A percentile compares a stretch with the other conserved stretches of the same genome.
These are phyloP conservation scores for Lactarius quietus DNA, from an alignment of 768 basidiomycete species.

Conservation along the genomic window DNA sequence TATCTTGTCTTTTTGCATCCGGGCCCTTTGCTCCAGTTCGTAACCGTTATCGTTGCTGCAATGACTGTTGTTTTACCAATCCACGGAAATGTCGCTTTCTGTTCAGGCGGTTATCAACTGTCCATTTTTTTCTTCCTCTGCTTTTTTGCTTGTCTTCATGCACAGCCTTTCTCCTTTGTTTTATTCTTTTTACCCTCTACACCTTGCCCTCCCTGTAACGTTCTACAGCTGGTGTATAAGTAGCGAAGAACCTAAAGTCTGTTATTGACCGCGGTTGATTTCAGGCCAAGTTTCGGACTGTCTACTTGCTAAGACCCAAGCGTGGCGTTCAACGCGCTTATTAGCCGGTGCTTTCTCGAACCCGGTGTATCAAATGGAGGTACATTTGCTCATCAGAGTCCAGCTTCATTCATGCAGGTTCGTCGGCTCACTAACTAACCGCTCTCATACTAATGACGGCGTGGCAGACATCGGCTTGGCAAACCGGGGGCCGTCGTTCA, in stretches of 20 bases:
- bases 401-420: not conserved
- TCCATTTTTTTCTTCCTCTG: conserved; percentile 1
- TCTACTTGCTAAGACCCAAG: conserved; percentile 4
- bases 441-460: not conserved
- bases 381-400: not conserved
- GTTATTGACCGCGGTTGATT: not conserved
- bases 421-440: not conserved
- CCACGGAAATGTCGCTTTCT: conserved; percentile 14
- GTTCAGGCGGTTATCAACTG: conserved; percentile 3
- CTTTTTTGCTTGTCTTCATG: conserved; percentile 10
- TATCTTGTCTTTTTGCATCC: not conserved
- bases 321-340: not conserved
- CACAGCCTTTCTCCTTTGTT: not conserved
- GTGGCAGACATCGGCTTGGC: not conserved
- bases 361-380: not conserved
- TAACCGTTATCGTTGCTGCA: conserved; percentile 9
- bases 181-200: not conserved
- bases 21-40: not conserved
- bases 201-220: conserved; percentile 18
- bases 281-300: not conserved
- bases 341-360: not conserved
- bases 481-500: not conserved
- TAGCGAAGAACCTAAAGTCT: conserved; percentile 13
- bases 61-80: conserved; percentile 18
- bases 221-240: conserved; percentile 18